These are phyloP conservation scores for Colletotrichum plurivorum DNA, from an alignment of 2,329 filamentous ascomycete genomes.

Conservation along the genomic window DNA sequence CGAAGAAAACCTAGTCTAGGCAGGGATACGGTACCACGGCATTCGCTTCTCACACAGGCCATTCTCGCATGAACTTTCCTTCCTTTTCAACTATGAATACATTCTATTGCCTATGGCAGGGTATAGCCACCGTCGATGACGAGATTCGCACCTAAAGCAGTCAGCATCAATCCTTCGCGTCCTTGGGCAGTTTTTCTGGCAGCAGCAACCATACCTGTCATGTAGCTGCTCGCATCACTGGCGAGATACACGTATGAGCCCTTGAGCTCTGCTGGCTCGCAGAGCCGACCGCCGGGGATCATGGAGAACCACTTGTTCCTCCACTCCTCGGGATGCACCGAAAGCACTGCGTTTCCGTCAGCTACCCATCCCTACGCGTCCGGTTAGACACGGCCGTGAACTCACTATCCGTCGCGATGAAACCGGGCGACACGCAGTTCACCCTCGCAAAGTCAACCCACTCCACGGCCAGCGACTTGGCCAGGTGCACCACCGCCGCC, in stretches of 20 bases:
- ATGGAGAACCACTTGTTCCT: conserved; percentile 36
- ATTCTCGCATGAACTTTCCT: too few species aligned
- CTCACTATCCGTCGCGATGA: conserved; percentile 37
- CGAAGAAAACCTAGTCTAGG: too few species aligned
- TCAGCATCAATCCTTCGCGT: not conserved
- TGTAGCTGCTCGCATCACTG: conserved; percentile 56
- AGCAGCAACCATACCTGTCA: conserved; percentile 49
- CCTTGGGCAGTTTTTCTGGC: not conserved
- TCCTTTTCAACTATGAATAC: not conserved
- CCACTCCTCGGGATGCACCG: conserved; percentile 72
- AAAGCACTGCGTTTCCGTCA: conserved; percentile 23
- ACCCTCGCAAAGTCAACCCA: conserved; percentile 75
- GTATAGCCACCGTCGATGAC: conserved; percentile 70
- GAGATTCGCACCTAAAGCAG: conserved; percentile 54
- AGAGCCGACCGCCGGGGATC: conserved; percentile 34
- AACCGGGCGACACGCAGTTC: conserved; percentile 38
- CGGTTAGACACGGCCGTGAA: not conserved
- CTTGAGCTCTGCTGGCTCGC: conserved; percentile 51
- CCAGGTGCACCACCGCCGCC: conserved; percentile 80
- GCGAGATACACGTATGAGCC: conserved; percentile 70
- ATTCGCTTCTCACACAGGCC: too few species aligned
- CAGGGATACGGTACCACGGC: not conserved
- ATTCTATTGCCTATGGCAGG: conserved; percentile 57
- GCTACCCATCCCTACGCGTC: conserved; percentile 72
- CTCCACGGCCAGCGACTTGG: conserved; percentile 78